Base-by-base conservation (phyloP, 2,329 filamentous ascomycete species). In the Trichoderma atroviride region DNA sequence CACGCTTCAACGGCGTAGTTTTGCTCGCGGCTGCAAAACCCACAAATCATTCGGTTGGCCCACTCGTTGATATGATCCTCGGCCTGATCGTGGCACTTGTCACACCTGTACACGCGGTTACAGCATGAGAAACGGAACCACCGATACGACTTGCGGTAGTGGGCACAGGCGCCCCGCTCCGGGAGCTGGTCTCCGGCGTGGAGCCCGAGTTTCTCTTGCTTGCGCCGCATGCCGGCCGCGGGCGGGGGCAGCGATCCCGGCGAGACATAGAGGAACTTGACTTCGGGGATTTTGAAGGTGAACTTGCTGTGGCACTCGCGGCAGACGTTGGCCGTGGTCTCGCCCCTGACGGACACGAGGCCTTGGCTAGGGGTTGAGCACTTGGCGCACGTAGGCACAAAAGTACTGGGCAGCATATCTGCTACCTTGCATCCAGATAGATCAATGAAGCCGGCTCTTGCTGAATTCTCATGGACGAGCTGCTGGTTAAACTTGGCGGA, bases 21-120 rank as follows among this genome's bases (percentile, higher is more conserved):
- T 81, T 95, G 92, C 82, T 96, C 93, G 63, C 93, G 84, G 72
- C 90, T 93, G 79, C 92, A 93, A 82, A 86, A 91, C 7, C 91
- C 91, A 77, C 92, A 95, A 43, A 95, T 88, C 92, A 96, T 96
- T 60, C 92, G 84, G 75, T 91, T 93, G 9, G 93, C 93, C 85
- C 92, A 93, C 80, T 96, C 93, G 72, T 92, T 90, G 9, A 86
- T 82, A 80, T 96, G 93, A 62, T 91, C 89, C 74, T 89, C 88
- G 11, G 81, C 85, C 19, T 82, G 85, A 77, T 96, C 92, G 75
- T 96, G 93, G 79, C 93, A 96, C 81, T 86, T 87, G 75, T 90
- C 88, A 78, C 88, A 90, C n/a, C 87, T 76, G 74, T 88, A 83
- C 47, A 89, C 86, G 69, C 84, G 83, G 62, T 78, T 79, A 77